phyloP scores from a whole-genome alignment of 2,329 filamentous ascomycete genomes.

The Coniochaeta sp. region DNA sequence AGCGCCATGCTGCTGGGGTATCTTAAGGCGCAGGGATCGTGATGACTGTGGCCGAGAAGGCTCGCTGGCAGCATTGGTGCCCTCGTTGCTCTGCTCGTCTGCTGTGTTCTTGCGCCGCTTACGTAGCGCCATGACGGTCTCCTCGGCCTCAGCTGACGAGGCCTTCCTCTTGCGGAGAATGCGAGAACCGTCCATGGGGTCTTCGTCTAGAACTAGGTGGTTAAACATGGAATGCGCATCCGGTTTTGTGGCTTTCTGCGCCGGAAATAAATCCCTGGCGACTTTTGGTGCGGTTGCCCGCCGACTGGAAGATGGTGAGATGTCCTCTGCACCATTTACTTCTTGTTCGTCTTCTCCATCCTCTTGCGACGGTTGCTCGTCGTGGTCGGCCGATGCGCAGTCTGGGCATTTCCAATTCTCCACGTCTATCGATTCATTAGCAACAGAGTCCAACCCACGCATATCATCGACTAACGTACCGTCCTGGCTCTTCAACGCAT shows the following conservation, averaged over 20 bases:
- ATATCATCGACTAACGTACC: slow-evolving; percentile 39
- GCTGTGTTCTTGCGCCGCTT: slow-evolving; percentile 45
- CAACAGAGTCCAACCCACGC: neutral
- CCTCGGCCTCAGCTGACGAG: slow-evolving; percentile 58
- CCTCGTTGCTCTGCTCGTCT: slow-evolving; percentile 28
- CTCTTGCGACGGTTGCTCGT: slow-evolving; percentile 16
- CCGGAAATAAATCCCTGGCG: slow-evolving; percentile 64
- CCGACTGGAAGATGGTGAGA: slow-evolving; percentile 34
- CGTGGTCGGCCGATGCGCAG: slow-evolving; percentile 24
- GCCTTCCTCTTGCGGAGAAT: slow-evolving; percentile 79
- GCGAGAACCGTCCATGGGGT: slow-evolving; percentile 68
- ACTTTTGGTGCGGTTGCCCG: slow-evolving; percentile 58
- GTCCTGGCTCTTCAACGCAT: slow-evolving; percentile 52
- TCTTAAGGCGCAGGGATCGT: slow-evolving; percentile 53
- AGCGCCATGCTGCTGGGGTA: slow-evolving; percentile 24
- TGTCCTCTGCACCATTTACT: slow-evolving; percentile 21
- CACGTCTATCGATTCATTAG: slow-evolving; percentile 22
- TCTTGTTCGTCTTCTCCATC: slow-evolving; percentile 16
- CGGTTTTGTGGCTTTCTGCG: slow-evolving; percentile 53
- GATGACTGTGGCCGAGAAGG: slow-evolving; percentile 33
- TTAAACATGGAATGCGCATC: slow-evolving; percentile 75
- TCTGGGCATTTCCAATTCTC: slow-evolving; percentile 45
- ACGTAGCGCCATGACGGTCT: slow-evolving; percentile 41
- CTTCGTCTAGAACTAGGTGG: slow-evolving; percentile 62
- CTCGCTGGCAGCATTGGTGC: slow-evolving; percentile 20